A percentile compares a stretch with the other conserved stretches of the same genome.
phyloP scores from a whole-genome alignment of 2,329 filamentous ascomycete species.

The Diplodia seriata region DNA sequence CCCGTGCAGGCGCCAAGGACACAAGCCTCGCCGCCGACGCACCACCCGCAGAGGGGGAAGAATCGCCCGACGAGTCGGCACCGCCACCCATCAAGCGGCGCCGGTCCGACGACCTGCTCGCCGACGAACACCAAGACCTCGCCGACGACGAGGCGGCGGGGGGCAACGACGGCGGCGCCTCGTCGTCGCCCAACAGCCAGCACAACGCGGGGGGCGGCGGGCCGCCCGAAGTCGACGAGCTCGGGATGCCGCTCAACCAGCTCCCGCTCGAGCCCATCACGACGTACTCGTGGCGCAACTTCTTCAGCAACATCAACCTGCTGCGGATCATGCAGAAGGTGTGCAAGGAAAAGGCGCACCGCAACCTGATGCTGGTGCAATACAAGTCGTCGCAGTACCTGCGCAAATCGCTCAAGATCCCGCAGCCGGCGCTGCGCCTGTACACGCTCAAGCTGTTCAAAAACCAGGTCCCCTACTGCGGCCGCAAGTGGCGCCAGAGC shows the following conservation, averaged over 20 bases:
- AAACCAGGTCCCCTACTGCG: slow-evolving; percentile 96
- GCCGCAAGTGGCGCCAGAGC: slow-evolving; percentile 94
- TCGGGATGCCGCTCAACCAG: slow-evolving; percentile 78
- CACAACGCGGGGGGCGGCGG: slow-evolving; percentile 34
- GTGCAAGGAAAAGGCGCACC: slow-evolving; percentile 93
- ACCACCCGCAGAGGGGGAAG: slow-evolving; percentile 37
- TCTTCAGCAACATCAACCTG: slow-evolving; percentile 95
- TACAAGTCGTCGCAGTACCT: slow-evolving; percentile 95
- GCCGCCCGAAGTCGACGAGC: slow-evolving; percentile 76
- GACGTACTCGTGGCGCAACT: slow-evolving; percentile 87
- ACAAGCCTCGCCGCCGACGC: slow-evolving; percentile 46
- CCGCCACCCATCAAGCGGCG: slow-evolving; percentile 78
- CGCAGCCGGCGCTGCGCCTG: slow-evolving; percentile 83
- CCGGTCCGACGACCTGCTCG: slow-evolving; percentile 52
- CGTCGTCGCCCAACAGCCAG: slow-evolving; percentile 46
- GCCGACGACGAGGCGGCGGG: slow-evolving; percentile 10
- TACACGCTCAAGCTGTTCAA: slow-evolving; percentile 99
- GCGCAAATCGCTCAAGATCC: slow-evolving; percentile 88
- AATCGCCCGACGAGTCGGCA: slow-evolving; percentile 68
- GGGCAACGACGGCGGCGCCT: slow-evolving; percentile 35
- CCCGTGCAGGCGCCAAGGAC: slow-evolving; percentile 60
- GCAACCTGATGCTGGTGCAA: slow-evolving; percentile 89
- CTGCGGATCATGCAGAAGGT: slow-evolving; percentile 97
- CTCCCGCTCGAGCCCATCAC: slow-evolving; percentile 80
- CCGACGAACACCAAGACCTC: slow-evolving; percentile 35